Evolutionary conservation across 495 filamentous ascomycete genomes (phyloP), one percentile per base, ranked within the genome.

Genomic region (Acidomyces sp.): DNA sequence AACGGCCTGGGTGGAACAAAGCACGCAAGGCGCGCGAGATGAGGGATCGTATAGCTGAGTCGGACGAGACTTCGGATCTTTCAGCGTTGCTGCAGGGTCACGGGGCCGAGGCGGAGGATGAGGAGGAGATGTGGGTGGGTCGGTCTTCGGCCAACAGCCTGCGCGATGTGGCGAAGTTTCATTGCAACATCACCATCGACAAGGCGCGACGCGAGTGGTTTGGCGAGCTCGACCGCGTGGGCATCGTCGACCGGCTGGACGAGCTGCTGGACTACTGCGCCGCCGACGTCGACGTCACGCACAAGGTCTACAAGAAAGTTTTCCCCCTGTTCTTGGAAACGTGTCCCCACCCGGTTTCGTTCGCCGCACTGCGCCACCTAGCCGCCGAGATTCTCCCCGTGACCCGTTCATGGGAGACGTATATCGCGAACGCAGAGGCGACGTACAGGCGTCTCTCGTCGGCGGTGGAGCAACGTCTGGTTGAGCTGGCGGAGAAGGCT

Each of bases 261-360:
- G 78, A 90, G 46, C 66, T 97, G 7, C 65, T 99, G 33, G 81
- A 88, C 55, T 99, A 99, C 60, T 99, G 90, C 55, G 92, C 92
- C 16, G 83, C 85, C 2, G 90, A 99, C 68, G 88, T 95, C 23
- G 77, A 76, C 23, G 75, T 92, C 48, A 95, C 90, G 0, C 92
- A 96, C 55, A 74, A 77, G 27, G 86, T 99, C 4, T 99, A 85
- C 61, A 78, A 81, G 56, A 82, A 81, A 38, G 84, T 96, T 2
- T 90, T 99, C 35, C 83, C 85, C 1, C 75, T 77, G 33, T 99
- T 93, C 55, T 66, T 95, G 9, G 64, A 81, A 23, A 78, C 80
- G 23, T 96, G 90, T 51, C 88, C 92, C 3, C 92, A 99, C 62
- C 92, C 90, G 2, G 90, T 96, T 45, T 96, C 85, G 59, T 99